phyloP scores from a whole-genome alignment of 345 rosid species.

The Abelmoschus esculentus region DNA sequence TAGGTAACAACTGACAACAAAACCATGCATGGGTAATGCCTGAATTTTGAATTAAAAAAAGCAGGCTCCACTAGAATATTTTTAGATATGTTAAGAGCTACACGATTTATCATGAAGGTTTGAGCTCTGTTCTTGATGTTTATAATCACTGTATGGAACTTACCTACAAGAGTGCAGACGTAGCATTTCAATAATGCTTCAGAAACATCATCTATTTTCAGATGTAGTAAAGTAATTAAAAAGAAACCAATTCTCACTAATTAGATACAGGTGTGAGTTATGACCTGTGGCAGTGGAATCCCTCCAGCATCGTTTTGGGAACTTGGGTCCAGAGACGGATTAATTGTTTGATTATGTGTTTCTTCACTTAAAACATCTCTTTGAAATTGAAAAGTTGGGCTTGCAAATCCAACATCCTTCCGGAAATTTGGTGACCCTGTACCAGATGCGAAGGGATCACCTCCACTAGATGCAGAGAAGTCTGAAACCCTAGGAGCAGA shows the following conservation, averaged over 20 bases:
- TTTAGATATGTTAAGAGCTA: not conserved
- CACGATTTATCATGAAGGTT: not conserved
- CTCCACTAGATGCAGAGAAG: constrained; percentile 72
- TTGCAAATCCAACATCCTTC: constrained; percentile 47
- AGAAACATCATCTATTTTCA: too few relatives aligned
- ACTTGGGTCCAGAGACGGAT: constrained; percentile 36
- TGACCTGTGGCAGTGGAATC: constrained; percentile 49
- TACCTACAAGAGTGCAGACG: not conserved
- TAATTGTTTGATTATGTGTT: constrained; percentile 21
- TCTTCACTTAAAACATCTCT: constrained; percentile 35
- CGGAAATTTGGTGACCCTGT: constrained; percentile 63
- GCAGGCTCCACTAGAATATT: not conserved
- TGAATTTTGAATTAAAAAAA: not conserved
- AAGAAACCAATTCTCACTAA: not conserved
- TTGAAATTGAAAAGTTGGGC: constrained; percentile 46
- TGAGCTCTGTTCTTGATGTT: not conserved
- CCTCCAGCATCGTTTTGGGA: constrained; percentile 34
- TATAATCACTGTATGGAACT: not conserved
- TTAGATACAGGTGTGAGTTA: constrained; percentile 10
- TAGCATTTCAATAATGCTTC: too few relatives aligned
- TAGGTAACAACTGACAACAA: not conserved
- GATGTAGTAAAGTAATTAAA: not conserved
- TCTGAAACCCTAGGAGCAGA: constrained; percentile 80
- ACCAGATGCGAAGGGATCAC: constrained; percentile 59
- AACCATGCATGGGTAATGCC: not conserved